Evolutionary conservation across 2,329 filamentous ascomycete species (phyloP).

Genomic region (Calonectria hongkongensis): DNA sequence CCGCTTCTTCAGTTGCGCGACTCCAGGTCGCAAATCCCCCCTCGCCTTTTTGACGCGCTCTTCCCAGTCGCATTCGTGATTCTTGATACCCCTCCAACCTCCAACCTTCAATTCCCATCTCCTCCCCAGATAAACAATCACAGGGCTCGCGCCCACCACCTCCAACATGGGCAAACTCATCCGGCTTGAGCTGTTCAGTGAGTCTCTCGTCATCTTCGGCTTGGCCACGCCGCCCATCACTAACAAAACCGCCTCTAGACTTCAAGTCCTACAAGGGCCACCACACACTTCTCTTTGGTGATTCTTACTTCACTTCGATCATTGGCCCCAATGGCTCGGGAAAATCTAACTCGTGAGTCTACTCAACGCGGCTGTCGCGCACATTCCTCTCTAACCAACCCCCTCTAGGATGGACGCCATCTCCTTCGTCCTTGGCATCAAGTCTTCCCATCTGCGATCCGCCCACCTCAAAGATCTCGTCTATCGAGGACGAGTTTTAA

Average conservation of each 20-base stretch:
- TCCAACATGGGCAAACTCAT: constrained; percentile 95
- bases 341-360: constrained; percentile 94
- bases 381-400: constrained; percentile 29
- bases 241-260: constrained; percentile 71
- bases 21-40: constrained; percentile 46
- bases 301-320: constrained; percentile 99
- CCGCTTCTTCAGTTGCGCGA: constrained; percentile 41
- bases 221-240: constrained; percentile 32
- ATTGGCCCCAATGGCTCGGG: constrained; percentile 99
- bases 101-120: constrained; percentile 35
- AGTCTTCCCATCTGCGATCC: constrained; percentile 97
- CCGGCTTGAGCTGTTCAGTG: constrained; percentile 94
- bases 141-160: constrained; percentile 44
- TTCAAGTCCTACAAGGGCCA: constrained; percentile 99
- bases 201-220: constrained; percentile 57
- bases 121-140: constrained; percentile 35
- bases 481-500: constrained; percentile 94
- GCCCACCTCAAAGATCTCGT: constrained; percentile 95
- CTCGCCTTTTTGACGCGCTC: constrained; percentile 51
- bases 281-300: constrained; percentile 94
- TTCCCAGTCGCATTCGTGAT: constrained; percentile 47
- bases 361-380: background rate
- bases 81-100: constrained; percentile 45
- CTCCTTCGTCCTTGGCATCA: constrained; percentile 98
- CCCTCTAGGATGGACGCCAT: constrained; percentile 93